Base-by-base conservation (phyloP, 2,329 filamentous ascomycete species). In the Didymella pomorum region DNA sequence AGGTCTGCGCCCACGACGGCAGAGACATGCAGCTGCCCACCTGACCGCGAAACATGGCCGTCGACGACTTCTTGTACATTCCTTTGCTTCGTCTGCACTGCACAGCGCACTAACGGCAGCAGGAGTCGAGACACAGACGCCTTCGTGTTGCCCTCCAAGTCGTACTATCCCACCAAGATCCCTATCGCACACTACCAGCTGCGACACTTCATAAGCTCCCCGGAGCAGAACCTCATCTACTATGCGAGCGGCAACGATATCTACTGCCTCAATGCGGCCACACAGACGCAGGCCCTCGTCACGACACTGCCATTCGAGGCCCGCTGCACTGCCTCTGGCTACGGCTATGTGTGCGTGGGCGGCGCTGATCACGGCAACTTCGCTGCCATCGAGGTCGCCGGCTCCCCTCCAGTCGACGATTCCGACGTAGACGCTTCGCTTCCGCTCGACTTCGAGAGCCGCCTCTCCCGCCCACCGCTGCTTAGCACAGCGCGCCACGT, bases 341-440 rank as follows among this genome's bases (percentile, higher is more conserved):
- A 91, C 69, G 93, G 93, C 51, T 98, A 92, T 89, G 84, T 98
- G 35, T 97, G 92, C 69, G 91, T 93, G 45, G 95, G 94, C 45
- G 94, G 94, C 39, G 83, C 84, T 58, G 90, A 96, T 69, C 87
- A 87, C 65, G 95, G 95, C 56, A 90, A 96, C 72, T 97, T 96
- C 72, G 89, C 91, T 28, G 88, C 92, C 54, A 89, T 97, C 70
- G 87, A 85, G 65, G 81, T 93, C 42, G 72, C 72, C 60, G 78
- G 72, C 69, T 77, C 78, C 64, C 70, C 74, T 51, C 67, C 74
- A 70, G 52, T 75, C 71, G 60, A 79, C 75, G 64, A 73, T 71
- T 68, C 80, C 50, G 83, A 86, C 62, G 82, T 87, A 23, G 86
- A 89, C 72, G 79, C 82, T 52, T 79, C 84, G 49, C 73, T 88